Percentiles rank a stretch among this genome's conserved stretches.
Conservation (phyloP, 2,329 filamentous ascomycete species). For the Fusarium sp. region DNA sequence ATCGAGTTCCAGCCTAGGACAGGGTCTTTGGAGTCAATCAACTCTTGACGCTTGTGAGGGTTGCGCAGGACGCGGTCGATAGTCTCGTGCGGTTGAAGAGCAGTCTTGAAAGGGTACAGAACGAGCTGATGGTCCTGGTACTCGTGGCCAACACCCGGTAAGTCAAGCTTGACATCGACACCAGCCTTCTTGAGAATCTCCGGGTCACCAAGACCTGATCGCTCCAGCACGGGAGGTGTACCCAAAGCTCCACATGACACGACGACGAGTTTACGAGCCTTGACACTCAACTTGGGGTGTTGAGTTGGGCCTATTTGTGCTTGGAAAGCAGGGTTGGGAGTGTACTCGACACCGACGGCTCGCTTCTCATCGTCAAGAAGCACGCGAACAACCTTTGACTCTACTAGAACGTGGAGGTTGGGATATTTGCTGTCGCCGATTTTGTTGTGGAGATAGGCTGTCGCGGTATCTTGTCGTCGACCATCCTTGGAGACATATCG, state of each 20-base stretch:
- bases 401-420: conserved; percentile 70
- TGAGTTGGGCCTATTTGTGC: conserved; percentile 17
- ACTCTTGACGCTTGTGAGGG: conserved; percentile 58
- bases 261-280: conserved; percentile 49
- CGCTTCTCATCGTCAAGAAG: conserved; percentile 63
- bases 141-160: conserved; percentile 65
- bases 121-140: conserved; percentile 69
- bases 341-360: conserved; percentile 71
- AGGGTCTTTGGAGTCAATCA: conserved; percentile 61
- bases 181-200: conserved; percentile 61
- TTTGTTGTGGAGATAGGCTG: conserved; percentile 57
- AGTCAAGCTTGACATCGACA: conserved; percentile 59
- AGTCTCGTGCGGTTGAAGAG: conserved; percentile 50
- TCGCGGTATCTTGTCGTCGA: conserved; percentile 68
- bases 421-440: conserved; percentile 57
- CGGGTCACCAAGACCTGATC: conserved; percentile 70
- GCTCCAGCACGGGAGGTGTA: conserved; percentile 68
- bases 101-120: conserved; percentile 61
- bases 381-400: conserved; percentile 67
- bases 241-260: conserved; percentile 62
- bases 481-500: conserved; percentile 62
- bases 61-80: conserved; percentile 66
- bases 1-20: conserved; percentile 69
- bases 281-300: conserved; percentile 34
- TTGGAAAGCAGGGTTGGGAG: conserved; percentile 55